phyloP scores from a whole-genome alignment of 1,284 basidiomycete species.

The Microstroma glucosiphilum region DNA sequence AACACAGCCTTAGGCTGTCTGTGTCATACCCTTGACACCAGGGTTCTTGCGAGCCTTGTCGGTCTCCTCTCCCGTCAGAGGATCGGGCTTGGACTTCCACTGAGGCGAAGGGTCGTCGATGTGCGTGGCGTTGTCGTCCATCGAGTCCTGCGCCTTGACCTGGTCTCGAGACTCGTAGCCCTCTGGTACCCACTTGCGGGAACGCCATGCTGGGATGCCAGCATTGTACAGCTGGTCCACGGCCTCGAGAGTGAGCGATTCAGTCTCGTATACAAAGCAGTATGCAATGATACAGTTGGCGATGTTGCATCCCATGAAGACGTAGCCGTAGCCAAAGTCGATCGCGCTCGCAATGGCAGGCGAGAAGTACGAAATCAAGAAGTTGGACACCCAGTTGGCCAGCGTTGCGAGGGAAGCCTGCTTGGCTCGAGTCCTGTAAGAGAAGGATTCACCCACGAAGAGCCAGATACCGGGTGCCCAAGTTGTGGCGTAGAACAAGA shows the following conservation, averaged over 20 bases:
- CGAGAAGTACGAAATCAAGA: constrained; percentile 66
- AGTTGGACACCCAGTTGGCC: constrained; percentile 64
- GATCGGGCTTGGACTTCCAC: constrained; percentile 14
- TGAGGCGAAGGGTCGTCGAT: constrained; percentile 8
- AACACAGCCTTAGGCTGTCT: too few species aligned
- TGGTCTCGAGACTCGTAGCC: constrained; percentile 25
- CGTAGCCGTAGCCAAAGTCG: constrained; percentile 64
- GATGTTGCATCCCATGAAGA: constrained; percentile 60
- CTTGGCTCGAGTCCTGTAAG: constrained; percentile 67
- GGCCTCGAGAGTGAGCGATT: constrained; percentile 64
- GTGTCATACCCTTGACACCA: neutral
- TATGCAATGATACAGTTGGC: constrained; percentile 63
- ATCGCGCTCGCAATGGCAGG: constrained; percentile 37
- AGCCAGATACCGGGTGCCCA: constrained; percentile 56
- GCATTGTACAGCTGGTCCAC: constrained; percentile 69
- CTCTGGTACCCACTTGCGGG: constrained; percentile 53
- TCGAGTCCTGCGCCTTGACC: constrained; percentile 26
- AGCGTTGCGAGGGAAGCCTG: constrained; percentile 68
- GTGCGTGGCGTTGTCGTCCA: constrained; percentile 7
- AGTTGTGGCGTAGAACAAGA: constrained; percentile 68
- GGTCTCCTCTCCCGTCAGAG: constrained; percentile 13
- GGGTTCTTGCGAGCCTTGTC: constrained; percentile 12
- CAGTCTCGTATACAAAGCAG: constrained; percentile 71
- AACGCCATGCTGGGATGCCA: constrained; percentile 61
- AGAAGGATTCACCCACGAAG: constrained; percentile 62